phyloP scores from a whole-genome alignment of 1,139 yeast genomes.

The Candida sojae region DNA sequence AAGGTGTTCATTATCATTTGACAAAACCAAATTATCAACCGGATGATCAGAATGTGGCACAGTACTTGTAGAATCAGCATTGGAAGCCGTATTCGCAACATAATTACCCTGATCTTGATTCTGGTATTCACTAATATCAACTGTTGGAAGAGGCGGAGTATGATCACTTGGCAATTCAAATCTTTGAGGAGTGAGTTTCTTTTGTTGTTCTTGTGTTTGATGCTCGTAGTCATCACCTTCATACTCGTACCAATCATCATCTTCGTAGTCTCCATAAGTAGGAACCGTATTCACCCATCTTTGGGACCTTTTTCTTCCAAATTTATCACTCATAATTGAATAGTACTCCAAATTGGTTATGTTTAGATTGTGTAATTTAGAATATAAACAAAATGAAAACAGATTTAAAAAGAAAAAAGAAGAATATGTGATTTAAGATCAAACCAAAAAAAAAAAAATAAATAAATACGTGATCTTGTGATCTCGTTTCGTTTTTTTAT shows the following conservation, averaged over 20 bases:
- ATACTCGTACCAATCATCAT: conserved; percentile 31
- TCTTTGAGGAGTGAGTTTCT: conserved; percentile 11
- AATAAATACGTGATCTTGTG: not conserved
- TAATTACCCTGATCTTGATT: not conserved
- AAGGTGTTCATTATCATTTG: conserved; percentile 28
- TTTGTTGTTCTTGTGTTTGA: conserved; percentile 5
- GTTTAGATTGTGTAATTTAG: no score
- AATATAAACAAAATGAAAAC: not conserved
- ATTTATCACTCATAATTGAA: conserved; percentile 38
- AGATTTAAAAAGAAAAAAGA: not conserved
- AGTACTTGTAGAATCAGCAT: no score
- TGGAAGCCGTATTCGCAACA: not conserved
- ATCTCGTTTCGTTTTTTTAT: not conserved
- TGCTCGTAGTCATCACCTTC: conserved; percentile 35
- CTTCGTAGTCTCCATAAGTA: conserved; percentile 62
- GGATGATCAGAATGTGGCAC: not conserved
- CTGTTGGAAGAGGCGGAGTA: conserved; percentile 8
- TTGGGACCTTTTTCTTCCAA: conserved; percentile 61
- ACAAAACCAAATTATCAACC: conserved; percentile 29
- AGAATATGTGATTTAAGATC: not conserved
- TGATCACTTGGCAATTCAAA: conserved; percentile 14
- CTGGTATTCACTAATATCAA: not conserved
- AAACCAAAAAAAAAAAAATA: not conserved
- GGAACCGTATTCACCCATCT: conserved; percentile 63
- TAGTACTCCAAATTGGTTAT: not conserved